These are phyloP conservation scores for Luvunga scandens DNA, from an alignment of 345 rosid species.

Conservation along the genomic window DNA sequence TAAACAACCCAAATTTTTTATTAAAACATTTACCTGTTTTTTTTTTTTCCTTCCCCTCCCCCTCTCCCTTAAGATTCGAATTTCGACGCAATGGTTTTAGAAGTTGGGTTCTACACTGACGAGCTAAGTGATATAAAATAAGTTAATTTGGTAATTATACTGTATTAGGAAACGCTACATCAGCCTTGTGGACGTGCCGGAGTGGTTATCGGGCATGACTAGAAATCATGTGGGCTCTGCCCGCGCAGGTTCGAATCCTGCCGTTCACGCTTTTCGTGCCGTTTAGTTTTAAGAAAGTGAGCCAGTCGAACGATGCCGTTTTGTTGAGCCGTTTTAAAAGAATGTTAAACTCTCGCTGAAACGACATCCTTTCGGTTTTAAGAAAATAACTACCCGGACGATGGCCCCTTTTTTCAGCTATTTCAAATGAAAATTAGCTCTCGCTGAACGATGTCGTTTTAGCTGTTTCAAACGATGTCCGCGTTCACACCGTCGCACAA, in stretches of 20 bases:
- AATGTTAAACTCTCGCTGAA: no score
- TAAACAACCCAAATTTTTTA: neutral
- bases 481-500: no score
- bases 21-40: neutral
- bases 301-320: no score
- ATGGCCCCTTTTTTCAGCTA: no score
- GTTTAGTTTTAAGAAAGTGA: no score
- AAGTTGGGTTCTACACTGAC: neutral
- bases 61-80: neutral
- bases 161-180: fast-evolving
- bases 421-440: no score
- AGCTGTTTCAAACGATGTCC: no score
- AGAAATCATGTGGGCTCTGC: constrained; percentile 96
- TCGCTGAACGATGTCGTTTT: neutral
- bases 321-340: no score
- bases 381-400: no score
- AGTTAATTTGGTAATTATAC: fast-evolving
- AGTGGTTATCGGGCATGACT: constrained; percentile 98
- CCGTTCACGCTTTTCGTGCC: constrained; percentile 32
- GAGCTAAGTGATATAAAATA: fast-evolving
- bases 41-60: no score
- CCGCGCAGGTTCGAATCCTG: constrained; percentile 94
- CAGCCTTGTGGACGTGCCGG: constrained; percentile 66
- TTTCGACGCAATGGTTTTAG: neutral
- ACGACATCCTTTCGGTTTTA: no score